A percentile compares a stretch with the other conserved stretches of the same genome.
These are phyloP conservation scores for Vigna unguiculata DNA, from an alignment of 306 rosid genomes.

Conservation along the genomic window DNA sequence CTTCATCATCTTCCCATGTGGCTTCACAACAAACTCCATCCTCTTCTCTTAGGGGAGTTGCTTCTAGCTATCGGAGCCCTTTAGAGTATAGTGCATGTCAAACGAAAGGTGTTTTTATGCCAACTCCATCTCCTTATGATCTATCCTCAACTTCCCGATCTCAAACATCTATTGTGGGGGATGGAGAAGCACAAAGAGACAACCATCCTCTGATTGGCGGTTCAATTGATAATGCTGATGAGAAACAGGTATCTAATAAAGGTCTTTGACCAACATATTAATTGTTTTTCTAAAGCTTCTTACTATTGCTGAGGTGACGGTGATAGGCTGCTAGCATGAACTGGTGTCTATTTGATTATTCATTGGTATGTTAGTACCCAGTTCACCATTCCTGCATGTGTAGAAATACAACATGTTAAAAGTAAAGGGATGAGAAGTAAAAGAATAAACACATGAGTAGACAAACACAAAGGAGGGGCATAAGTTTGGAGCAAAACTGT, in stretches of 20 bases:
- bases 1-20: slow-evolving; percentile 71
- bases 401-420: not conserved
- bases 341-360: slow-evolving; percentile 30
- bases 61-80: slow-evolving; percentile 64
- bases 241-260: slow-evolving; percentile 73
- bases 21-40: slow-evolving; percentile 72
- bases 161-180: slow-evolving; percentile 74
- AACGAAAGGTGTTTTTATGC: slow-evolving; percentile 72
- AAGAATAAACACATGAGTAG: not conserved
- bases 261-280: slow-evolving; percentile 14
- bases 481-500: slow-evolving; percentile 8
- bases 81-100: slow-evolving; percentile 63
- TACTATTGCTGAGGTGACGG: slow-evolving; percentile 16
- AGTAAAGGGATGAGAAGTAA: slow-evolving; percentile 17
- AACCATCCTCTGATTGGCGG: slow-evolving; percentile 61
- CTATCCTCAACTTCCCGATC: slow-evolving; percentile 73
- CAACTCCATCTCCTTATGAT: slow-evolving; percentile 78
- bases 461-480: not conserved
- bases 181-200: slow-evolving; percentile 67
- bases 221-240: slow-evolving; percentile 69
- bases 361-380: slow-evolving; percentile 8
- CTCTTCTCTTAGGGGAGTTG: slow-evolving; percentile 65
- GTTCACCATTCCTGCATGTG: slow-evolving; percentile 17
- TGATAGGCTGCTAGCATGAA: slow-evolving; percentile 31
- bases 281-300: slow-evolving; percentile 38